A percentile compares a stretch with the other conserved stretches of the same genome.
Evolutionary conservation across 331 rosid genomes (phyloP).

Genomic region (Arachis monticola): DNA sequence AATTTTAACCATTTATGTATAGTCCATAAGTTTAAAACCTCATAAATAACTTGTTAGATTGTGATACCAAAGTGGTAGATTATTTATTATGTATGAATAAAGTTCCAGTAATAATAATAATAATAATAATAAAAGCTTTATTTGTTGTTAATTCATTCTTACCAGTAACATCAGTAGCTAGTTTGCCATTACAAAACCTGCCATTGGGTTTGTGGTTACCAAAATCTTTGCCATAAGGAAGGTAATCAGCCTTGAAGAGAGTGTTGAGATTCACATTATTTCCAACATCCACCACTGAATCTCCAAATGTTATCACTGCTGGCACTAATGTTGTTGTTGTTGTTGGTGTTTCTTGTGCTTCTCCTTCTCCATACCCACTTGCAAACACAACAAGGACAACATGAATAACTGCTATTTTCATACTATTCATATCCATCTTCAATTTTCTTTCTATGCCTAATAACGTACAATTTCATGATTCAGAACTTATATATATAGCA

Average conservation of each 20-base stretch:
- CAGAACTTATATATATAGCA: conserved; percentile 40
- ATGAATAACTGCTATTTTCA: conserved; percentile 47
- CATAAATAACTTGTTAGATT: no score
- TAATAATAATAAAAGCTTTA: background rate
- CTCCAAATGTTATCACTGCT: conserved; percentile 82
- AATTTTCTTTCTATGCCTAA: conserved; percentile 16
- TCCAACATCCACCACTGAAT: conserved; percentile 89
- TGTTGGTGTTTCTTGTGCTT: conserved; percentile 57
- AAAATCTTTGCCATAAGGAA: conserved; percentile 97
- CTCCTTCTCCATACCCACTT: conserved; percentile 39
- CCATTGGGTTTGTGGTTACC: conserved; percentile 80
- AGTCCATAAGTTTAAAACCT: no score
- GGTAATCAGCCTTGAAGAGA: conserved; percentile 75
- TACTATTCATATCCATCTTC: conserved; percentile 42
- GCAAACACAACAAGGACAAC: conserved; percentile 19
- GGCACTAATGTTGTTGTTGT: conserved; percentile 52
- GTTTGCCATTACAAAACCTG: conserved; percentile 88
- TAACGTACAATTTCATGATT: no score
- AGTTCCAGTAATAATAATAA: background rate
- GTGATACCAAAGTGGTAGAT: no score
- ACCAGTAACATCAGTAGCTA: conserved; percentile 94
- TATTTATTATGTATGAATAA: background rate
- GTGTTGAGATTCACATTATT: conserved; percentile 81
- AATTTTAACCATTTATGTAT: no score
- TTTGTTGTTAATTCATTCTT: background rate